phyloP scores from a whole-genome alignment of 2,329 filamentous ascomycete species.

The Pseudogymnoascus pannorum region DNA sequence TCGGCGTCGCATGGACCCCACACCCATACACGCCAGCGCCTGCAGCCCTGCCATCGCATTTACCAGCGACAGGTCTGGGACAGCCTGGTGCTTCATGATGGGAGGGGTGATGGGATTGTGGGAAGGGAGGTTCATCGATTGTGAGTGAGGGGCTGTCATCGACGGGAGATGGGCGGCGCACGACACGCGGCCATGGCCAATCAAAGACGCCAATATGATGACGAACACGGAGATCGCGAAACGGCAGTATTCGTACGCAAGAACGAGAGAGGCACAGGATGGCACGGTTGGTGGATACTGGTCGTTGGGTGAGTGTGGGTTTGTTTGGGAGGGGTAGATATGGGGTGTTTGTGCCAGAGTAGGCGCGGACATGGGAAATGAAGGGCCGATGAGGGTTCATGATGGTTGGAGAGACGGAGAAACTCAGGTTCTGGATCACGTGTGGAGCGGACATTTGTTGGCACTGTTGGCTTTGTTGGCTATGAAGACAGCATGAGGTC shows the following conservation, averaged over 20 bases:
- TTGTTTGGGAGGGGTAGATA: neutral
- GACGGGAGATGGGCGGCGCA: neutral
- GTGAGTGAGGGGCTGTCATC: neutral
- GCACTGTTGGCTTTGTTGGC: neutral
- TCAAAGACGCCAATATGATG: neutral
- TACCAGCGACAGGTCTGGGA: slow-evolving; percentile 7
- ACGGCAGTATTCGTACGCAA: neutral
- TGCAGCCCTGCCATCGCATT: neutral
- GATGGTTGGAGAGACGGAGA: neutral
- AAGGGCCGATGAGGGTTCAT: neutral
- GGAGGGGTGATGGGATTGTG: neutral
- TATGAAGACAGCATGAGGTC: neutral
- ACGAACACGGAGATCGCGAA: neutral
- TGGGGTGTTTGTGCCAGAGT: neutral
- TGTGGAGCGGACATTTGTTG: too few relatives aligned
- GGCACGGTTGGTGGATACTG: neutral
- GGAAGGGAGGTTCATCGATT: neutral
- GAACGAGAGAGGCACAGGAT: neutral
- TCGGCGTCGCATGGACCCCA: neutral
- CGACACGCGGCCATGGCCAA: neutral
- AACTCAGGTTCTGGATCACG: neutral
- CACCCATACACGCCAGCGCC: neutral
- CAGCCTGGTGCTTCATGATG: slow-evolving; percentile 7
- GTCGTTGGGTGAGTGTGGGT: neutral
- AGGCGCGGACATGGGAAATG: slow-evolving; percentile 5